Evolutionary conservation across 768 basidiomycete species (phyloP).

Genomic region (Asterophora parasitica): DNA sequence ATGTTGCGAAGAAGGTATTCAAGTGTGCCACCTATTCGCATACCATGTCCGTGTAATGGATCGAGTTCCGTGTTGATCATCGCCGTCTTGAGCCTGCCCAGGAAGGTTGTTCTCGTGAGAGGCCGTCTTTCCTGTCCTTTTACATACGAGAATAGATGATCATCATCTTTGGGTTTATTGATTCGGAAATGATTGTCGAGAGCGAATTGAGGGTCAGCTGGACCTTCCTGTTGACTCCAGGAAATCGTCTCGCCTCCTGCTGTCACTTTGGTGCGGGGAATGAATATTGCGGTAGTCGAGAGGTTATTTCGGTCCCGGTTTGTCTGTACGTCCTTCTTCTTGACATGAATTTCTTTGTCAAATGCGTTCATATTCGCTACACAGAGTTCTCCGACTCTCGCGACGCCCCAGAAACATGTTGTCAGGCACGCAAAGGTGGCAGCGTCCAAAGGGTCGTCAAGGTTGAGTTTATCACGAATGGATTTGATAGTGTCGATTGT

Average conservation of each 20-base stretch:
- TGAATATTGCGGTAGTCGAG: constrained; percentile 7
- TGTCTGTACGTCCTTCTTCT: constrained; percentile 3
- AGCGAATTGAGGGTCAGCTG: constrained; percentile 6
- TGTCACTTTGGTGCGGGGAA: constrained; percentile 12
- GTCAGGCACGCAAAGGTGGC: constrained; percentile 20
- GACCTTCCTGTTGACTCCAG: constrained; percentile 12
- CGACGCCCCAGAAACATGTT: constrained; percentile 12
- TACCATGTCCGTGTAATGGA: constrained; percentile 21
- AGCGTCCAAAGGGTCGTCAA: constrained; percentile 11
- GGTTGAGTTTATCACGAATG: not conserved
- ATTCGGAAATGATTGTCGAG: constrained; percentile 10
- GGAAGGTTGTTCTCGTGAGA: constrained; percentile 22
- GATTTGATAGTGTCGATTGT: constrained; percentile 4
- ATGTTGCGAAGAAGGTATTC: constrained; percentile 21
- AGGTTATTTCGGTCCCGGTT: constrained; percentile 7
- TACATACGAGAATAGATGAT: constrained; percentile 11
- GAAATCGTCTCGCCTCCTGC: constrained; percentile 10
- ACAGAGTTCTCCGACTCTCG: constrained; percentile 18
- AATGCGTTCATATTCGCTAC: constrained; percentile 12
- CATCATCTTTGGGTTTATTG: constrained; percentile 7
- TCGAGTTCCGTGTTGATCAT: constrained; percentile 1
- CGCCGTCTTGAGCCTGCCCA: constrained; percentile 9
- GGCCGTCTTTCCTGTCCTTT: constrained; percentile 6
- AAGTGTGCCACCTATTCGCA: constrained; percentile 21
- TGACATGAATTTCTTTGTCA: constrained; percentile 15